These are phyloP conservation scores for Penicillium subrubescens DNA, from an alignment of 495 filamentous ascomycete genomes.

Conservation along the genomic window DNA sequence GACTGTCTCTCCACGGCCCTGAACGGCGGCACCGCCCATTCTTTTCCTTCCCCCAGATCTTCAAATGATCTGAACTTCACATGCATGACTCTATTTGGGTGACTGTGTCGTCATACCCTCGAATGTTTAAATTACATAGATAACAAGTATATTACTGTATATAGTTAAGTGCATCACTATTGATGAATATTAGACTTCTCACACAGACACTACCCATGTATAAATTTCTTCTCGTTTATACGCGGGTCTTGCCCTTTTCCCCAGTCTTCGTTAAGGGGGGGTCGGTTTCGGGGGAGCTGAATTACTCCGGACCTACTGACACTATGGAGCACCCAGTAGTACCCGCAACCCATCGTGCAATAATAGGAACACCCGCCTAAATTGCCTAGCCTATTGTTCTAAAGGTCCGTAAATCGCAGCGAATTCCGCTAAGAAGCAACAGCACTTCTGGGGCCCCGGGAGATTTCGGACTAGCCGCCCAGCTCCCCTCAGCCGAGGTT, in stretches of 20 bases:
- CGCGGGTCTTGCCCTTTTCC: too few species aligned
- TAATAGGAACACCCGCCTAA: background rate
- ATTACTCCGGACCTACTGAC: conserved; percentile 17
- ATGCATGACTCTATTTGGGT: conserved; percentile 11
- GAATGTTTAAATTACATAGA: background rate
- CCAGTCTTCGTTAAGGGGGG: background rate
- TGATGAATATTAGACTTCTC: background rate
- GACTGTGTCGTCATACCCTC: conserved; percentile 24
- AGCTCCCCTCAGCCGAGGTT: conserved; percentile 39
- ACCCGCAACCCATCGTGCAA: background rate
- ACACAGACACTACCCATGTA: background rate
- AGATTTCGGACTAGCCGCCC: conserved; percentile 30
- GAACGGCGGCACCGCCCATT: conserved; percentile 5
- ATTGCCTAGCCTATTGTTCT: background rate
- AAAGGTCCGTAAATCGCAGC: conserved; percentile 13
- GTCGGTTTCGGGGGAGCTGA: background rate
- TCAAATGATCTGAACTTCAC: conserved; percentile 27
- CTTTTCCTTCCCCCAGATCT: conserved; percentile 13
- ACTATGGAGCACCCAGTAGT: background rate
- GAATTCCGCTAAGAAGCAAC: conserved; percentile 1
- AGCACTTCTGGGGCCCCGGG: conserved; percentile 18
- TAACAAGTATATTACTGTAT: background rate
- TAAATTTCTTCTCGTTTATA: background rate
- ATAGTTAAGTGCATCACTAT: background rate
- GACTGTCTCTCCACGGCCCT: conserved; percentile 16